phyloP scores from a whole-genome alignment of 352 stramenopile genomes.

The Phytophthora citricola region DNA sequence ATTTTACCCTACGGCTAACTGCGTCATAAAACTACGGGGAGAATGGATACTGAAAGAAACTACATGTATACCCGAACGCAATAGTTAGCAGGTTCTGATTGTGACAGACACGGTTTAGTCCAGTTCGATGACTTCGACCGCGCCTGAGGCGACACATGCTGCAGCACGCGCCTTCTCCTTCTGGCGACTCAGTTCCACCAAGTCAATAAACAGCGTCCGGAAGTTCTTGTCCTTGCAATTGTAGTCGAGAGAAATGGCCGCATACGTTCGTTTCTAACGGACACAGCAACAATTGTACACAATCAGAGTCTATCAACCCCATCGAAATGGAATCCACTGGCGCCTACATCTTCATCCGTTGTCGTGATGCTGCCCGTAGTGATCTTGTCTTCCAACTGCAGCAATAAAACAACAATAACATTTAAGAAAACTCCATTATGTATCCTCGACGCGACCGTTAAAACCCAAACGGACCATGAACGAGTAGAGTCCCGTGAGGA shows the following conservation, averaged over 20 bases:
- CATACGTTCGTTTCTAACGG: constrained; percentile 74
- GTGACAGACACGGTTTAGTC: constrained; percentile 9
- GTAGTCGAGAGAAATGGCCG: constrained; percentile 64
- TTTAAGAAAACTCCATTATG: not conserved
- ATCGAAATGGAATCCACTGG: not conserved
- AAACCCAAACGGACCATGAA: constrained; percentile 84
- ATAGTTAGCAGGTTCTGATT: constrained; percentile 2
- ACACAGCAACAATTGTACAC: not conserved
- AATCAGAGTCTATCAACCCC: not conserved
- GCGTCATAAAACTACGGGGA: not conserved
- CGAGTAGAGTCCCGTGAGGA: constrained; percentile 95
- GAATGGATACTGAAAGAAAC: constrained; percentile 1
- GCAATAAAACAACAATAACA: not conserved
- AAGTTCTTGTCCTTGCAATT: constrained; percentile 91
- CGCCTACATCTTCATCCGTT: constrained; percentile 58
- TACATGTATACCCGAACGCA: constrained; percentile 20
- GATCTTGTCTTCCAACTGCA: constrained; percentile 71
- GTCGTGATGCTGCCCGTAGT: constrained; percentile 90
- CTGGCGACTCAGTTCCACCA: constrained; percentile 61
- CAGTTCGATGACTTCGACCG: constrained; percentile 8
- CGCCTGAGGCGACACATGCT: not conserved
- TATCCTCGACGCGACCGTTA: not conserved
- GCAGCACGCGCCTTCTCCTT: constrained; percentile 15
- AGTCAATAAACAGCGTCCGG: constrained; percentile 82
- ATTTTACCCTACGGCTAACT: too few relatives aligned